Percentiles rank a stretch among this genome's conserved stretches.
These are phyloP conservation scores for Aurinia saxatilis DNA, from an alignment of 345 rosid species.

Conservation along the genomic window DNA sequence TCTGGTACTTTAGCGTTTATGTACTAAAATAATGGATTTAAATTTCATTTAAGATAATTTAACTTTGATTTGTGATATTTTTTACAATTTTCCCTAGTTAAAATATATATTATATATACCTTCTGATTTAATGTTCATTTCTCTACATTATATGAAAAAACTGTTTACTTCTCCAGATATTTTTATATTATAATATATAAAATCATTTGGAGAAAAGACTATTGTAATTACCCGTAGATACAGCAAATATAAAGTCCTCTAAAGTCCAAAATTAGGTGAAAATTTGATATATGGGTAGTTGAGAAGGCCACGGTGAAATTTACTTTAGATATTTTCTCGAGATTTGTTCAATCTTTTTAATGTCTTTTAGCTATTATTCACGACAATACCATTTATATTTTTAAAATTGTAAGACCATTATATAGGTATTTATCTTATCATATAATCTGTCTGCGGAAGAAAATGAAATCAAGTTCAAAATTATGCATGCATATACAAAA, in stretches of 20 bases:
- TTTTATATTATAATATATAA: background rate
- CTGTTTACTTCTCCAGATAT: background rate
- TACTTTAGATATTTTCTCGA: constrained; percentile 1
- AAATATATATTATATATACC: too few species aligned
- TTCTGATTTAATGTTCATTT: background rate
- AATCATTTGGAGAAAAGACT: constrained; percentile 1
- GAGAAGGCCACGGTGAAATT: constrained; percentile 20
- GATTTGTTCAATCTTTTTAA: constrained; percentile 4
- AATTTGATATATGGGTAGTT: constrained; percentile 16
- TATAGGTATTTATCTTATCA: background rate
- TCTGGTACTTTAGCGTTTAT: too few species aligned
- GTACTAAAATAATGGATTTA: too few species aligned
- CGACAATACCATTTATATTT: background rate
- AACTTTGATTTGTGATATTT: background rate
- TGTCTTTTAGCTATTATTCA: background rate
- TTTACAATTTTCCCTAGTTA: background rate
- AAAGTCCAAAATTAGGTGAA: constrained; percentile 26
- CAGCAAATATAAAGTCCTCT: background rate
- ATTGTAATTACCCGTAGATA: background rate
- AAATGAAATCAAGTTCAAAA: background rate
- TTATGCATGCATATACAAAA: background rate
- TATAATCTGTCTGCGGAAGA: background rate
- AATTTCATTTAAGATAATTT: too few species aligned
- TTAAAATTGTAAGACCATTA: too few species aligned
- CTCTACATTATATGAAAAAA: background rate